phyloP scores from a whole-genome alignment of 139 green algal species.

The Chlorella sorokiniana region DNA sequence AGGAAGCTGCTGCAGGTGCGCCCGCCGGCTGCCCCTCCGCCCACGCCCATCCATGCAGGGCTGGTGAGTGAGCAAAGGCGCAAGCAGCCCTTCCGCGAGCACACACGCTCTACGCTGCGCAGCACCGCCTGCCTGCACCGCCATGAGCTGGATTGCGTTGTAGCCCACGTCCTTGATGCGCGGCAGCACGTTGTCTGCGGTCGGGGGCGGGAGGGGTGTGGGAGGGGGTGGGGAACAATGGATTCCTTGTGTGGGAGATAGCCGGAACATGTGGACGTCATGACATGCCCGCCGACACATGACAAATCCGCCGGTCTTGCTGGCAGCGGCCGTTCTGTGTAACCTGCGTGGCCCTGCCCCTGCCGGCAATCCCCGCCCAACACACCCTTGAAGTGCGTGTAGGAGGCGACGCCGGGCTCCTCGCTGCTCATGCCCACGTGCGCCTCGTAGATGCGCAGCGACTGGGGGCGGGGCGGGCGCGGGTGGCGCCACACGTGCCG shows the following conservation, averaged over 20 bases:
- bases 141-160: conserved; percentile 99
- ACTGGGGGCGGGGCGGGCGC: conserved; percentile 55
- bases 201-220: background rate
- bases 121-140: conserved; percentile 72
- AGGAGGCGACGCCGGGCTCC: conserved; percentile 74
- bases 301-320: too few relatives aligned
- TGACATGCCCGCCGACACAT: too few relatives aligned
- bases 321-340: background rate
- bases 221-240: background rate
- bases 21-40: too few relatives aligned
- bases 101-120: background rate
- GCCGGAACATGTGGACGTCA: too few relatives aligned
- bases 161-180: conserved; percentile 94
- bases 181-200: conserved; percentile 84
- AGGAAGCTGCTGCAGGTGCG: too few relatives aligned
- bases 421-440: conserved; percentile 96
- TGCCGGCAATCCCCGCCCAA: too few relatives aligned
- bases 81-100: background rate
- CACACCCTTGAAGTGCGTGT: conserved; percentile 83
- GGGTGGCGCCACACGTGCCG: conserved; percentile 43
- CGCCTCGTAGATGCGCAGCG: conserved; percentile 93
- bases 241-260: too few relatives aligned
- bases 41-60: too few relatives aligned
- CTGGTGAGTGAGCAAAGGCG: background rate
- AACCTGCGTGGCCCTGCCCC: background rate